Percentiles rank a stretch among this genome's conserved stretches.
Evolutionary conservation across 176 grass and related monocot genomes (phyloP).

Genomic region (Aegilops sharonensis): DNA sequence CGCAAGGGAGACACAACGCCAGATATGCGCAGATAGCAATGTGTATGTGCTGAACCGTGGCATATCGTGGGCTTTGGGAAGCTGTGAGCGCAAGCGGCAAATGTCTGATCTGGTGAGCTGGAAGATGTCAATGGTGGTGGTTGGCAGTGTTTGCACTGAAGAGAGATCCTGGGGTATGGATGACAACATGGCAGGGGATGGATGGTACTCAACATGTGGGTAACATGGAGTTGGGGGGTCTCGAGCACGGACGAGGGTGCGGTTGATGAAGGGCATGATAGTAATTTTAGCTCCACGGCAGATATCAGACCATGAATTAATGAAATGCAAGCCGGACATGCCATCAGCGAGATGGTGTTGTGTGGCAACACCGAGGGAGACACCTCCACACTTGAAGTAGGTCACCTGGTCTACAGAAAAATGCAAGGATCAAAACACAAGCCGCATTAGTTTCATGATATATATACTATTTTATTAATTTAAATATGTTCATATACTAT

Average conservation of each 20-base stretch:
- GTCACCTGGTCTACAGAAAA: conserved; percentile 53
- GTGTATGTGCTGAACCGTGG: conserved; percentile 50
- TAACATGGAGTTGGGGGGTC: conserved; percentile 64
- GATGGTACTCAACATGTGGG: conserved; percentile 78
- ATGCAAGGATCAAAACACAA: background rate
- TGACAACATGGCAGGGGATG: conserved; percentile 56
- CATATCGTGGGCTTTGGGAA: conserved; percentile 22
- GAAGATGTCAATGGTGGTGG: conserved; percentile 77
- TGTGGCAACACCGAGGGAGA: conserved; percentile 79
- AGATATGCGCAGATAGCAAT: conserved; percentile 66
- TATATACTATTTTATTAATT: too few relatives aligned
- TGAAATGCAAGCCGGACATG: conserved; percentile 77
- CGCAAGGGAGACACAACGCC: conserved; percentile 74
- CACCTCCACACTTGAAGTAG: conserved; percentile 81
- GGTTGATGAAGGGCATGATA: conserved; percentile 60
- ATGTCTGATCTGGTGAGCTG: conserved; percentile 56
- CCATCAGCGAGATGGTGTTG: conserved; percentile 83
- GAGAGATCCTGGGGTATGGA: background rate
- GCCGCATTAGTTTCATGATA: too few relatives aligned
- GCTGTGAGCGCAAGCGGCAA: conserved; percentile 34
- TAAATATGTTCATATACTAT: too few relatives aligned
- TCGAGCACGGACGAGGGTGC: conserved; percentile 53
- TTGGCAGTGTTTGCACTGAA: conserved; percentile 9
- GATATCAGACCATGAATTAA: conserved; percentile 91
- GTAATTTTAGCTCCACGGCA: conserved; percentile 52